Conservation (phyloP, 73 alveolate genomes). For the Paramecium sexaurelia region DNA sequence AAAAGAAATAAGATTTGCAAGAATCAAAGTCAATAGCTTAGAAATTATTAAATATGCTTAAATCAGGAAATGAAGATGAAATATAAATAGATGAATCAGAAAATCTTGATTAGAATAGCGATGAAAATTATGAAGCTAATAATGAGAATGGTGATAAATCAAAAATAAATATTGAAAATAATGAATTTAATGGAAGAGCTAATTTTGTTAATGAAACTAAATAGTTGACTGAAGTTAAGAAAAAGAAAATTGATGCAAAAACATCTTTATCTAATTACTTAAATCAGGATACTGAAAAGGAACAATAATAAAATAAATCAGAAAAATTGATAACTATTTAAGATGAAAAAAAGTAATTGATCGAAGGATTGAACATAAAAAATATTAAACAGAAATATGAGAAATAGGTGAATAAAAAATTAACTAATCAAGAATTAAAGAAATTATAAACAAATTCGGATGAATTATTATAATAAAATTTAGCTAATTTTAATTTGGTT, state of each 20-base stretch:
- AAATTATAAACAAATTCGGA: not conserved
- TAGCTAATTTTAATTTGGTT: conserved; percentile 28
- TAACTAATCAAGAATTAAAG: not conserved
- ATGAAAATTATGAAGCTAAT: not conserved
- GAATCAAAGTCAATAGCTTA: conserved; percentile 26
- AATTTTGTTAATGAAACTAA: not conserved
- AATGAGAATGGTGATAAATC: not conserved
- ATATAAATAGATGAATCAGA: not conserved
- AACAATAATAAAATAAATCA: not conserved
- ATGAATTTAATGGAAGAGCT: not conserved
- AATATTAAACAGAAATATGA: conserved; percentile 28
- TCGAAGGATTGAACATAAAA: conserved; percentile 44
- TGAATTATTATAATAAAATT: not conserved
- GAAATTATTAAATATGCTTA: conserved; percentile 10
- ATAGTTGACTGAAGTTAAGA: not conserved
- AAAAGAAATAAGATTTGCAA: not conserved
- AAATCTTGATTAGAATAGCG: not conserved
- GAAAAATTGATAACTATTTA: not conserved
- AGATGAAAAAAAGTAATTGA: not conserved
- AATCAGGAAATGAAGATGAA: conserved; percentile 28
- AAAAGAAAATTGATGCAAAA: conserved; percentile 16
- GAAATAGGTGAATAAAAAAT: not conserved
- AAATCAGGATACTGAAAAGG: not conserved
- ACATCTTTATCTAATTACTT: not conserved
- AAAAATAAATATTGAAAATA: not conserved